Percentiles rank a stretch among this genome's conserved stretches.
Evolutionary conservation across 768 basidiomycete genomes (phyloP).

Genomic region (Coprinopsis cinerea): DNA sequence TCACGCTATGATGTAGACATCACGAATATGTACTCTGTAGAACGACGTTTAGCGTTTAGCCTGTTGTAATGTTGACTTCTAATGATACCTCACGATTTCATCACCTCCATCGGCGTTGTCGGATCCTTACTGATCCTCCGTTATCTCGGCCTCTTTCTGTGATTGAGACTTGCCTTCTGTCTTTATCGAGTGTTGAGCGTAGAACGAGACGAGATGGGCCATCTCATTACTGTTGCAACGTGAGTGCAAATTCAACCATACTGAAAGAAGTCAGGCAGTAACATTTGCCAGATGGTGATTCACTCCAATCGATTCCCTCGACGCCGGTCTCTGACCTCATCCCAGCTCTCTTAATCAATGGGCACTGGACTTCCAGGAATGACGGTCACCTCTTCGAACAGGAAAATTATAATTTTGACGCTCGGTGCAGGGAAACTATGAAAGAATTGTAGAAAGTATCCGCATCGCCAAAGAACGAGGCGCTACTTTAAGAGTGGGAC

Average conservation of each 20-base stretch:
- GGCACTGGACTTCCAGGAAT: constrained; percentile 90
- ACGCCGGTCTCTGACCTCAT: constrained; percentile 8
- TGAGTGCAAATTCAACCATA: no score
- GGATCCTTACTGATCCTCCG: neutral
- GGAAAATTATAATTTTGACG: neutral
- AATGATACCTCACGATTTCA: no score
- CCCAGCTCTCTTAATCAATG: constrained; percentile 95
- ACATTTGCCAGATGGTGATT: no score
- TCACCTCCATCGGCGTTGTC: neutral
- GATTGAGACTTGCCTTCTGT: neutral
- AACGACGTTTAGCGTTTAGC: no score
- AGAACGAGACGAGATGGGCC: constrained; percentile 57
- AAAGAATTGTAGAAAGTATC: constrained; percentile 87
- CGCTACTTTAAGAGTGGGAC: constrained; percentile 89
- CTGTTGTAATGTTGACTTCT: no score
- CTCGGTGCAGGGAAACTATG: constrained; percentile 73
- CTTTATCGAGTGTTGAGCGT: neutral
- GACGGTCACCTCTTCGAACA: neutral
- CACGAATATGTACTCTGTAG: no score
- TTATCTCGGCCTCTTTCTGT: neutral
- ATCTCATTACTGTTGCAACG: constrained; percentile 87
- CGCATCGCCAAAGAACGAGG: constrained; percentile 81
- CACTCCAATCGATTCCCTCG: no score
- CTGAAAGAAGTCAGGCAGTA: no score
- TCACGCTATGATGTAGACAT: no score